These are phyloP conservation scores for Spatholobus suberectus DNA, from an alignment of 306 rosid species.

Conservation along the genomic window DNA sequence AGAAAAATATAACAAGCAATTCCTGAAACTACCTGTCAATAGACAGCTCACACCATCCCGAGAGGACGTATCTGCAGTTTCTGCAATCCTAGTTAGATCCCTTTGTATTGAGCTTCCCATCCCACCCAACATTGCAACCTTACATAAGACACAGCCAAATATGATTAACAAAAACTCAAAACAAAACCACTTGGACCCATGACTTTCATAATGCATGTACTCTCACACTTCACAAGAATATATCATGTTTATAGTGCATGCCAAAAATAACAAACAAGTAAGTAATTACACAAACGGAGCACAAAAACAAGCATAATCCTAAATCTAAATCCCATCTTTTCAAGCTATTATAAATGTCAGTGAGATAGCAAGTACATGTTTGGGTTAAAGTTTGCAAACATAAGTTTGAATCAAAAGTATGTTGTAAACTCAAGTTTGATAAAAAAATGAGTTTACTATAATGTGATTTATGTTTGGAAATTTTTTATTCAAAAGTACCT, in stretches of 20 bases:
- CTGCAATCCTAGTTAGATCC: conserved; percentile 45
- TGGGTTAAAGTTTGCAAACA: too few relatives aligned
- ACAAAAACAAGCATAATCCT: not conserved
- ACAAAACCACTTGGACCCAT: not conserved
- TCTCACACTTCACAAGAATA: not conserved
- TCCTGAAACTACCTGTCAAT: conserved; percentile 35
- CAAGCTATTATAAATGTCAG: not conserved
- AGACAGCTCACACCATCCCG: conserved; percentile 34
- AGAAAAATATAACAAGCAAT: not conserved
- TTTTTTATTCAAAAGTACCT: too few relatives aligned
- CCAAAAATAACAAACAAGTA: not conserved
- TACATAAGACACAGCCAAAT: not conserved
- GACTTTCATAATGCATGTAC: not conserved
- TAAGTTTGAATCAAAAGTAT: too few relatives aligned
- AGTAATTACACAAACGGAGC: not conserved
- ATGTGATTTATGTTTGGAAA: too few relatives aligned
- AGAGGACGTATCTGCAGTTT: conserved; percentile 40
- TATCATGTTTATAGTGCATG: not conserved
- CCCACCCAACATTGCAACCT: conserved; percentile 44
- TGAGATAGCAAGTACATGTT: too few relatives aligned
- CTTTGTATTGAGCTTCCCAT: conserved; percentile 36
- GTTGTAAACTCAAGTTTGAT: too few relatives aligned
- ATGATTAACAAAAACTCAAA: not conserved
- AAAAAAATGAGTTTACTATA: too few relatives aligned
- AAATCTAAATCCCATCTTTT: not conserved